A percentile compares a stretch with the other conserved stretches of the same genome.
phyloP scores from a whole-genome alignment of 2,329 filamentous ascomycete genomes.

The Pleoardoris graminearum region DNA sequence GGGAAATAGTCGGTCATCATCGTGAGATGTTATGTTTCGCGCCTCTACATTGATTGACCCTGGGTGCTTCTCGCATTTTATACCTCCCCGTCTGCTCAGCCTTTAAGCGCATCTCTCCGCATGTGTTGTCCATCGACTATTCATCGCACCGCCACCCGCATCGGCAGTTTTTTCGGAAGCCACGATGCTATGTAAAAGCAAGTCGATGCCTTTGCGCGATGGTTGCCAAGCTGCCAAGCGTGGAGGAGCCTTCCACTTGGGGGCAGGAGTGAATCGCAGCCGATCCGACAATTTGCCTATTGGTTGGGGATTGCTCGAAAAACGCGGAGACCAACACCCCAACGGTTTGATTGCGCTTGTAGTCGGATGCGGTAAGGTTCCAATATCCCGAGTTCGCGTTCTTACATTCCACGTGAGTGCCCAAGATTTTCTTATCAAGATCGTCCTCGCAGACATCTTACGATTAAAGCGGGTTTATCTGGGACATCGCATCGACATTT shows the following conservation, averaged over 20 bases:
- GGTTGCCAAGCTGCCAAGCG: conserved; percentile 10
- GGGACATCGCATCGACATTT: not conserved
- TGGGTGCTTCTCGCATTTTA: too few species aligned
- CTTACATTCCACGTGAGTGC: not conserved
- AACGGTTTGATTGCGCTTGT: not conserved
- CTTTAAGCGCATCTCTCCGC: too few species aligned
- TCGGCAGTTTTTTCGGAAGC: conserved; percentile 4
- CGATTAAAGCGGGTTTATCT: not conserved
- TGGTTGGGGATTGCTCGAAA: not conserved
- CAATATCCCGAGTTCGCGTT: not conserved
- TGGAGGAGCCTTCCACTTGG: conserved; percentile 3
- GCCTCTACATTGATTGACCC: too few species aligned
- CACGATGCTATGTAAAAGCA: not conserved
- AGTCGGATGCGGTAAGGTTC: not conserved
- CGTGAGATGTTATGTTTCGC: not conserved
- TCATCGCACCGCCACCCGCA: not conserved
- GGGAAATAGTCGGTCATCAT: not conserved
- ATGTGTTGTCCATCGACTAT: too few species aligned
- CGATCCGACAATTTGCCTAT: conserved; percentile 2
- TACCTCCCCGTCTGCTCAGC: not conserved
- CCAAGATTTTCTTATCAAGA: not conserved
- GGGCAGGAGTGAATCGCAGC: not conserved
- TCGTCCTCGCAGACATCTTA: not conserved
- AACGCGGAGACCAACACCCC: not conserved
- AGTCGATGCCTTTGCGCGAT: not conserved